A percentile compares a stretch with the other conserved stretches of the same genome.
Evolutionary conservation across 768 basidiomycete species (phyloP).

Genomic region (Lactifluus subvellereus): DNA sequence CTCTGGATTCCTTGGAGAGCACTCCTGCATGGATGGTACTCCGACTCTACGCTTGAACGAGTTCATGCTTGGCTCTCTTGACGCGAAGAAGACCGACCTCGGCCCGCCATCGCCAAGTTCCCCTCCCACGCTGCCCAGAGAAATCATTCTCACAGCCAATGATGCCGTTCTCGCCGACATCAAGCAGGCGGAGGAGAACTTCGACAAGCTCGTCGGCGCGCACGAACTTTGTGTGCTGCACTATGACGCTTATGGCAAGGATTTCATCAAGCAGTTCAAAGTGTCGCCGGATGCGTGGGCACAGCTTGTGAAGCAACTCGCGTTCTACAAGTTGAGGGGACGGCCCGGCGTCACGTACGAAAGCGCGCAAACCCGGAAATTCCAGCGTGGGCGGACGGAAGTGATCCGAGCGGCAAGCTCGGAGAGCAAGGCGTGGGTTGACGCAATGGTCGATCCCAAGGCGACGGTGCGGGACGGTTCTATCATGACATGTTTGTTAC

Average conservation of each 20-base stretch:
- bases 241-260: slow-evolving; percentile 66
- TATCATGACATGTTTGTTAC: background rate
- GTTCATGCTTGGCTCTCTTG: slow-evolving; percentile 76
- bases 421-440: slow-evolving; percentile 80
- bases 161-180: slow-evolving; percentile 47
- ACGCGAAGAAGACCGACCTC: slow-evolving; percentile 67
- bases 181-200: slow-evolving; percentile 53
- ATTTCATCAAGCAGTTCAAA: slow-evolving; percentile 73
- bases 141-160: slow-evolving; percentile 69
- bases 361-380: slow-evolving; percentile 90
- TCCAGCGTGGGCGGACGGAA: slow-evolving; percentile 86
- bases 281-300: slow-evolving; percentile 92
- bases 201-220: slow-evolving; percentile 65
- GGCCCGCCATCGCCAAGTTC: slow-evolving; percentile 37
- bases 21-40: slow-evolving; percentile 90
- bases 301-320: slow-evolving; percentile 94
- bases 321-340: slow-evolving; percentile 79
- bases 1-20: slow-evolving; percentile 87
- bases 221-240: slow-evolving; percentile 59
- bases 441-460: slow-evolving; percentile 72
- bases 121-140: slow-evolving; percentile 42
- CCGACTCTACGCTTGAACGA: slow-evolving; percentile 95
- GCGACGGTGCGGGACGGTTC: slow-evolving; percentile 37
- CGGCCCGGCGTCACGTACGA: slow-evolving; percentile 86
- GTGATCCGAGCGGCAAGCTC: slow-evolving; percentile 83